Conservation (phyloP, 495 filamentous ascomycete genomes). For the Massariosphaeria phaeospora region DNA sequence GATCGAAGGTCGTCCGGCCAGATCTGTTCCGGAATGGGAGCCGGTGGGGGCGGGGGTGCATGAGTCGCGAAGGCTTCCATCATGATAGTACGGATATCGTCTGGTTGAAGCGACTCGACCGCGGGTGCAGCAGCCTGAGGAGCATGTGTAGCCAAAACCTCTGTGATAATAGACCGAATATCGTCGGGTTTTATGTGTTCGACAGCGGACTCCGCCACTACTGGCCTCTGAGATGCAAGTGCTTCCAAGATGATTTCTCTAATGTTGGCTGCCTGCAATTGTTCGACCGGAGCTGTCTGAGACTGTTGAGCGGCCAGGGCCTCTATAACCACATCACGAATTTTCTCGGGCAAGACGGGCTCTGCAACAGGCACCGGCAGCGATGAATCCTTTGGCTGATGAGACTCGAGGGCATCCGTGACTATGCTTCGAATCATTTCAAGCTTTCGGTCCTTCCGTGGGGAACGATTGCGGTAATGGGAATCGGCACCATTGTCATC, state of each 20-base stretch:
- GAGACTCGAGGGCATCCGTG: constrained; percentile 56
- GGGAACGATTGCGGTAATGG: constrained; percentile 57
- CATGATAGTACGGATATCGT: constrained; percentile 41
- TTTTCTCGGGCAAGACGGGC: constrained; percentile 19
- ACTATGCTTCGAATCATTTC: constrained; percentile 79
- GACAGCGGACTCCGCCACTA: neutral
- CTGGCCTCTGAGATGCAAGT: constrained; percentile 52
- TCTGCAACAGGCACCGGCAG: constrained; percentile 24
- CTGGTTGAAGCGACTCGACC: constrained; percentile 12
- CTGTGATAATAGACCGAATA: constrained; percentile 12
- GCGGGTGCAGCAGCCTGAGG: constrained; percentile 23
- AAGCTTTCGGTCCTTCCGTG: constrained; percentile 66
- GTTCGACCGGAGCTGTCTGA: constrained; percentile 24
- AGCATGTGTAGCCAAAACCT: constrained; percentile 49
- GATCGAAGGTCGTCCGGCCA: constrained; percentile 13
- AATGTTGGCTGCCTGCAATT: constrained; percentile 63
- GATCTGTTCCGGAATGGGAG: constrained; percentile 14
- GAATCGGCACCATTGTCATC: constrained; percentile 54
- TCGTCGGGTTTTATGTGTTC: constrained; percentile 22
- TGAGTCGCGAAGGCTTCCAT: constrained; percentile 67
- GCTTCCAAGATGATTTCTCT: constrained; percentile 72
- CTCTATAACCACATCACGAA: constrained; percentile 23
- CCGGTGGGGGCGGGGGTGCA: constrained; percentile 32
- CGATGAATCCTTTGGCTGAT: constrained; percentile 17
- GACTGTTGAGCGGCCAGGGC: constrained; percentile 54